These are phyloP conservation scores for Lupinus albus DNA, from an alignment of 306 rosid genomes.

Conservation along the genomic window DNA sequence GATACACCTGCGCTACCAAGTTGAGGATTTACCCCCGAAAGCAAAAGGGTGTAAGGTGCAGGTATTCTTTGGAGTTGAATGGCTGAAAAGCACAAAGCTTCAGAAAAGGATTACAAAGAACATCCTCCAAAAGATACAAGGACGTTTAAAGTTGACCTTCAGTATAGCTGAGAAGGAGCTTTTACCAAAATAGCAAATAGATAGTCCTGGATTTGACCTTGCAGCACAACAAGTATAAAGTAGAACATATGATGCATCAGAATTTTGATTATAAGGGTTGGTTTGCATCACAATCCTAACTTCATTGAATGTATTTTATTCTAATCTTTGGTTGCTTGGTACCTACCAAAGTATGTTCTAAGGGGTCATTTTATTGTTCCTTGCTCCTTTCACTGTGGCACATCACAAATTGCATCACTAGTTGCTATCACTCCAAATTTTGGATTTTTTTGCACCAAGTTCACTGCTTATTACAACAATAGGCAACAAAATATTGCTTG, in stretches of 20 bases:
- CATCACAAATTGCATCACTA: constrained; percentile 28
- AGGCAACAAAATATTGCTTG: background rate
- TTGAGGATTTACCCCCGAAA: constrained; percentile 79
- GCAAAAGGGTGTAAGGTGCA: constrained; percentile 66
- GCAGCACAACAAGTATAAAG: constrained; percentile 1
- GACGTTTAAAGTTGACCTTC: constrained; percentile 54
- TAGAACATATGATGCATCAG: constrained; percentile 30
- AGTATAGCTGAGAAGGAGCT: constrained; percentile 73
- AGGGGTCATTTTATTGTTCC: constrained; percentile 18
- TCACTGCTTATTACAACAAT: no score
- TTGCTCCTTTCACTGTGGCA: constrained; percentile 29
- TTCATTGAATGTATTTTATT: background rate
- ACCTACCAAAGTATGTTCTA: constrained; percentile 17
- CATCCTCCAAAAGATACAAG: constrained; percentile 59
- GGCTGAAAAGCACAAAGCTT: constrained; percentile 86
- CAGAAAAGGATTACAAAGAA: constrained; percentile 88
- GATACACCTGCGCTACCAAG: constrained; percentile 84
- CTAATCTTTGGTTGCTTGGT: constrained; percentile 19
- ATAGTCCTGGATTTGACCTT: constrained; percentile 39
- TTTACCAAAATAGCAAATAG: constrained; percentile 45
- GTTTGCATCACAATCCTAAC: background rate
- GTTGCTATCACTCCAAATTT: constrained; percentile 23
- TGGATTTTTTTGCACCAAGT: constrained; percentile 23
- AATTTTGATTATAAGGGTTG: constrained; percentile 12
- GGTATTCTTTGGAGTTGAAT: constrained; percentile 78